Conservation (phyloP, 2,329 filamentous ascomycete species). For the Diplodia mutila region DNA sequence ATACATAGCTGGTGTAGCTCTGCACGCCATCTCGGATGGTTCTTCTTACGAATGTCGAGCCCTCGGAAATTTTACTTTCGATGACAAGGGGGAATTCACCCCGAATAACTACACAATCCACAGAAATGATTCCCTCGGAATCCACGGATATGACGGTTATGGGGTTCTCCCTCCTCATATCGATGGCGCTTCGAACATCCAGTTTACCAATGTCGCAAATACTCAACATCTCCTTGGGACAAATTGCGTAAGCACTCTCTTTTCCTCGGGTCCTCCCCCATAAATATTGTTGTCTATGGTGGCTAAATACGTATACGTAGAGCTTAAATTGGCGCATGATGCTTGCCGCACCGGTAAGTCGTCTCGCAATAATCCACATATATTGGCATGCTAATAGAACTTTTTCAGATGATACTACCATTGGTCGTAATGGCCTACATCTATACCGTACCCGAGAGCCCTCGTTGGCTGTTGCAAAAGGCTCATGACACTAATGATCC, state of each 20-base stretch:
- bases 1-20: slow-evolving; percentile 31
- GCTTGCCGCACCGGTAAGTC: slow-evolving; percentile 42
- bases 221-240: not conserved
- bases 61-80: not conserved
- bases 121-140: too few species aligned
- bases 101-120: too few species aligned
- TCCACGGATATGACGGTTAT: too few species aligned
- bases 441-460: slow-evolving; percentile 33
- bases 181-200: not conserved
- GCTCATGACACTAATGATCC: slow-evolving; percentile 29
- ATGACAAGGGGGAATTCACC: too few species aligned
- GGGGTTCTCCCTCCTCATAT: not conserved
- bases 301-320: slow-evolving; percentile 26
- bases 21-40: slow-evolving; percentile 31
- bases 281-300: not conserved
- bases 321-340: slow-evolving; percentile 29
- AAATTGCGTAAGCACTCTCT: not conserved
- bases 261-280: too few species aligned
- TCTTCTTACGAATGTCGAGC: not conserved
- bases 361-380: slow-evolving; percentile 28
- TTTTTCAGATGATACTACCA: slow-evolving; percentile 31
- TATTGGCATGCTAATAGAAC: slow-evolving; percentile 31
- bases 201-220: not conserved
- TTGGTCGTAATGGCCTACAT: slow-evolving; percentile 33
- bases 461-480: slow-evolving; percentile 33